Percentiles rank a stretch among this genome's conserved stretches.
phyloP scores from a whole-genome alignment of 805 yeast genomes.

The Wickerhamiella musiphila region DNA sequence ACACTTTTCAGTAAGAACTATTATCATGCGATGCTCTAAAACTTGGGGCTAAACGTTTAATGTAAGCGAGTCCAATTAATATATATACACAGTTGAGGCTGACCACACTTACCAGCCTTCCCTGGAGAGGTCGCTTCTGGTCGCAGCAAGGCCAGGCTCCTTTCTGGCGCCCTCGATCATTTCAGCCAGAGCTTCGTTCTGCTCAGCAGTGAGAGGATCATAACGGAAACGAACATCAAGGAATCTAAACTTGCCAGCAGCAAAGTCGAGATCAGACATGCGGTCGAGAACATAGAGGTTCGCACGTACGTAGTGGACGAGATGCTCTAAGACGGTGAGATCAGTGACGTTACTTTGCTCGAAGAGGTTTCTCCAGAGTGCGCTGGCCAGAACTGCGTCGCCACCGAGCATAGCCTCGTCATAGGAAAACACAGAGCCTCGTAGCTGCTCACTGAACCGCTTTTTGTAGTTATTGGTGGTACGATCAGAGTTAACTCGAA shows the following conservation, averaged over 20 bases:
- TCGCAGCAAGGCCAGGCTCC: constrained; percentile 11
- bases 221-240: constrained; percentile 70
- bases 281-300: constrained; percentile 76
- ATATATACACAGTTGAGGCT: no score
- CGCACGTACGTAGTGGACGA: constrained; percentile 77
- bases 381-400: constrained; percentile 33
- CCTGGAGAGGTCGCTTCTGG: constrained; percentile 11
- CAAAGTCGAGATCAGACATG: constrained; percentile 83
- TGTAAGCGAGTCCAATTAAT: no score
- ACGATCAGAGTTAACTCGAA: constrained; percentile 66
- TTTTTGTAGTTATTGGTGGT: constrained; percentile 73
- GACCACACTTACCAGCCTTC: constrained; percentile 11
- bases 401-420: constrained; percentile 81
- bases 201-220: constrained; percentile 47
- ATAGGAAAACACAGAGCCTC: constrained; percentile 77
- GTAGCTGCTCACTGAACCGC: constrained; percentile 76
- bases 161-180: constrained; percentile 16
- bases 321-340: constrained; percentile 66
- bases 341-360: constrained; percentile 71
- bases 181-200: constrained; percentile 24
- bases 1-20: no score
- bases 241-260: constrained; percentile 73
- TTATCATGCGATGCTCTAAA: no score
- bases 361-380: constrained; percentile 61
- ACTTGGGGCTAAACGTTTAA: no score